Percentiles rank a stretch among this genome's conserved stretches.
These are phyloP conservation scores for Cladobotryum protrusum DNA, from an alignment of 2,329 filamentous ascomycete species.

Conservation along the genomic window DNA sequence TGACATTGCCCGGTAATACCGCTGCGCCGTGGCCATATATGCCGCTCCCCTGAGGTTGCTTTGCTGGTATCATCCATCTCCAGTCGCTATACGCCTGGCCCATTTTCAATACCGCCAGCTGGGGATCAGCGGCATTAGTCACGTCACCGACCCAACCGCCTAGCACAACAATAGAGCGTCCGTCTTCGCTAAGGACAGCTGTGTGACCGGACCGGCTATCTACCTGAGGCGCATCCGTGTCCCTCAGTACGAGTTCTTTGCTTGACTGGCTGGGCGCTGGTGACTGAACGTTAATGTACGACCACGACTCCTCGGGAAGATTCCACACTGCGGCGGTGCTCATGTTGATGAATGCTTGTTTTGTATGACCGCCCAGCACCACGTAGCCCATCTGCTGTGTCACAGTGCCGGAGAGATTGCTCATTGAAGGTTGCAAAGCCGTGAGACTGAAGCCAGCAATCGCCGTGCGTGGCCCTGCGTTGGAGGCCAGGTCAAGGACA, in stretches of 20 bases:
- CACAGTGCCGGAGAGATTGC: conserved; percentile 57
- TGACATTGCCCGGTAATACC: conserved; percentile 59
- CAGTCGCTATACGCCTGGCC: conserved; percentile 69
- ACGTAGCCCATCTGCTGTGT: conserved; percentile 74
- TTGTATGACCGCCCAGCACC: conserved; percentile 78
- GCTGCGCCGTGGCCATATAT: conserved; percentile 60
- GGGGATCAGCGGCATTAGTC: conserved; percentile 68
- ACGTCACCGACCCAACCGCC: conserved; percentile 92
- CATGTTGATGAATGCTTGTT: conserved; percentile 85
- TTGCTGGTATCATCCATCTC: conserved; percentile 60
- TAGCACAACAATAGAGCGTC: conserved; percentile 67
- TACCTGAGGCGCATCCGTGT: conserved; percentile 32
- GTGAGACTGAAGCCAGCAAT: conserved; percentile 87
- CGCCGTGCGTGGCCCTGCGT: conserved; percentile 60
- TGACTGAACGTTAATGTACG: conserved; percentile 62
- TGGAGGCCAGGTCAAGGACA: conserved; percentile 32
- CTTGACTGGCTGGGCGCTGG: conserved; percentile 30
- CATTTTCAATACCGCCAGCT: conserved; percentile 70
- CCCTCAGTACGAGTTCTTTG: neutral
- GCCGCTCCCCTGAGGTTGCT: conserved; percentile 38
- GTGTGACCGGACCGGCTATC: conserved; percentile 88
- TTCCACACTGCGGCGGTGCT: conserved; percentile 83
- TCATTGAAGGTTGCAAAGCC: conserved; percentile 61
- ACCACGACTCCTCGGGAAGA: conserved; percentile 81
- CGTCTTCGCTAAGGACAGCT: conserved; percentile 72